Evolutionary conservation across 2,329 filamentous ascomycete species (phyloP), one percentile per base, ranked within the genome.

Genomic region (Penicillium sp.): DNA sequence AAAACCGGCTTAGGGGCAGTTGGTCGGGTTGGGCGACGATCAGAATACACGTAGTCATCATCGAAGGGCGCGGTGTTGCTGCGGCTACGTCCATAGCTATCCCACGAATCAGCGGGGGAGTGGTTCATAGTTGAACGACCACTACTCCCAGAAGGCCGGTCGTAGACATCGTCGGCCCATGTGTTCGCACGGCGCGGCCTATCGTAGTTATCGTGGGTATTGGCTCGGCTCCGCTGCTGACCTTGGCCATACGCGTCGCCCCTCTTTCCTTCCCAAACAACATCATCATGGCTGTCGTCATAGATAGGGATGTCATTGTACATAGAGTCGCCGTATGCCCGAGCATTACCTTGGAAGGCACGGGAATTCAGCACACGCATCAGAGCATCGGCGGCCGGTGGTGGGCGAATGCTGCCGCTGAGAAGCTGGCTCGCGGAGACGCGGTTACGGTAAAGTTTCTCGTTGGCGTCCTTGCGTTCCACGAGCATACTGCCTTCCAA

Each of bases 261-360:
- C 42, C 79, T 80, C 52, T 82, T 79, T 35, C 87, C 87, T 65
- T 91, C 86, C 89, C 89, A 95, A 6, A 90, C 84, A 8, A 89
- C 83, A 59, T 91, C 84, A 60, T 95, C 90, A 64, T 89, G 87
- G 33, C 78, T 74, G 53, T 92, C 84, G 62, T 92, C 89, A 70
- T 96, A 97, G 19, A 95, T 81, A 11, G 93, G 92, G 16, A 87
- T 81, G 64, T 97, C 91, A 71, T 97, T 97, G 78, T 97, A 97
- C 83, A 93, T 91, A 39, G 75, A 65, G 60, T 88, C 84, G 51
- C 80, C 78, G 5, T 64, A 60, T 12, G 69, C 70, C 25, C 63
- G 65, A 52, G 77, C 72, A 50, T 81, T 77, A 39, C 90, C 89
- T 35, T 83, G 83, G 71, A 99, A 99, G 42, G 86, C 79, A 50